Conservation (phyloP, 495 filamentous ascomycete species). For the Extremus antarcticus region DNA sequence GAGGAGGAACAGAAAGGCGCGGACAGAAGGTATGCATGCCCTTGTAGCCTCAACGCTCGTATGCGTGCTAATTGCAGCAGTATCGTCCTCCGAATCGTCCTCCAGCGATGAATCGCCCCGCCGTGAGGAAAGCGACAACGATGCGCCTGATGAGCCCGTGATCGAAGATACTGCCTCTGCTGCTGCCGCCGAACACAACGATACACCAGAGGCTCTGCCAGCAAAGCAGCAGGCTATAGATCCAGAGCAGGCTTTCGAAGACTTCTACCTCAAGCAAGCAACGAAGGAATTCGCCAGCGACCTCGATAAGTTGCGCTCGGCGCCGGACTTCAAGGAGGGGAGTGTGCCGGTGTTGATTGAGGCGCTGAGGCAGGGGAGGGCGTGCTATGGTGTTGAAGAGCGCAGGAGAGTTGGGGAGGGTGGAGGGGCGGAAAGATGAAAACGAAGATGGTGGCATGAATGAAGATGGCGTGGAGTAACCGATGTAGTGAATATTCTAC, state of each 20-base stretch:
- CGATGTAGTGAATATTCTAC: too few species aligned
- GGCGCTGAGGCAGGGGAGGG: conserved; percentile 17
- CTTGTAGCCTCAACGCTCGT: too few species aligned
- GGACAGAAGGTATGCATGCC: conserved; percentile 1
- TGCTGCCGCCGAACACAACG: neutral
- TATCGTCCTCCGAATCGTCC: neutral
- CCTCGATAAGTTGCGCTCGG: conserved; percentile 19
- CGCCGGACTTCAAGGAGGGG: conserved; percentile 13
- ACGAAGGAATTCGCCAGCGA: conserved; percentile 22
- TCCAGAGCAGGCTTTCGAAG: conserved; percentile 13
- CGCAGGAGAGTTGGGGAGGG: conserved; percentile 13
- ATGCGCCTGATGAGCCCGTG: neutral
- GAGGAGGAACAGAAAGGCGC: neutral
- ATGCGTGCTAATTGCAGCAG: neutral
- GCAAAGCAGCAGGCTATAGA: neutral
- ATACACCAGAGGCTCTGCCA: neutral
- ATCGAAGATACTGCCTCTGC: neutral
- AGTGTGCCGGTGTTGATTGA: conserved; percentile 15
- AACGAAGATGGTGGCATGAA: neutral
- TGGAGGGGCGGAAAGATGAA: neutral
- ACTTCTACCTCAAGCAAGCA: conserved; percentile 18
- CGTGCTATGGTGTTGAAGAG: conserved; percentile 14
- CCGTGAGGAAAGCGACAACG: neutral
- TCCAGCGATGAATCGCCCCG: neutral
- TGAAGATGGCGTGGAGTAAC: too few species aligned